Percentiles rank a stretch among this genome's conserved stretches.
These are phyloP conservation scores for Dactylellina sp. DNA, from an alignment of 2,329 filamentous ascomycete genomes.

Conservation along the genomic window DNA sequence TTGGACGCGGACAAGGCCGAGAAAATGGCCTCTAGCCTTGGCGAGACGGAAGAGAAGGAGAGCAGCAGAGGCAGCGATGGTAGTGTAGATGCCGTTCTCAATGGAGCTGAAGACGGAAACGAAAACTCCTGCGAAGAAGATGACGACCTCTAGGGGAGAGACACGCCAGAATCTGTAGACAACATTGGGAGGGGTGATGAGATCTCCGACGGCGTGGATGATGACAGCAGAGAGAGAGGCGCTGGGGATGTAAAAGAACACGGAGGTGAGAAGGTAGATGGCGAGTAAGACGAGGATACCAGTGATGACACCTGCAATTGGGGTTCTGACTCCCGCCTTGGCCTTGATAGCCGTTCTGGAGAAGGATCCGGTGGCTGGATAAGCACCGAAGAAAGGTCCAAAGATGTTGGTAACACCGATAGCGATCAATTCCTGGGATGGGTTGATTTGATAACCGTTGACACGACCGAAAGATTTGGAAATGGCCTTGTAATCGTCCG, in stretches of 20 bases:
- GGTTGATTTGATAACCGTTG: conserved; percentile 96
- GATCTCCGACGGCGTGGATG: conserved; percentile 92
- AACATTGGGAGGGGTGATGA: conserved; percentile 90
- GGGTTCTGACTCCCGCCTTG: conserved; percentile 92
- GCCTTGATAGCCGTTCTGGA: conserved; percentile 96
- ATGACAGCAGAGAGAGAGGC: conserved; percentile 87
- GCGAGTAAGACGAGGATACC: conserved; percentile 86
- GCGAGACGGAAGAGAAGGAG: conserved; percentile 85
- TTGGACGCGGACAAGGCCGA: conserved; percentile 85
- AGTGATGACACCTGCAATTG: conserved; percentile 89
- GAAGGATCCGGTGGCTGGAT: conserved; percentile 94
- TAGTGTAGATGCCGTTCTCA: conserved; percentile 91
- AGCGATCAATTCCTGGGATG: conserved; percentile 94
- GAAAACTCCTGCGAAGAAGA: conserved; percentile 93
- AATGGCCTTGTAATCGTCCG: conserved; percentile 69
- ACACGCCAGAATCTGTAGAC: conserved; percentile 96
- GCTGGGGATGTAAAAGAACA: conserved; percentile 94
- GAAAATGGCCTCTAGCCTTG: conserved; percentile 83
- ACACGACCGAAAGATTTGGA: conserved; percentile 95
- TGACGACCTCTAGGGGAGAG: conserved; percentile 86
- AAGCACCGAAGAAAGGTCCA: conserved; percentile 90
- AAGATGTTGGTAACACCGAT: conserved; percentile 92
- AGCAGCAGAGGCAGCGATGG: conserved; percentile 79
- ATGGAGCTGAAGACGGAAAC: conserved; percentile 90
- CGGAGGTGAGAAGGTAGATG: conserved; percentile 85